phyloP scores from a whole-genome alignment of 2,329 filamentous ascomycete genomes.

The Drechslera avenae region DNA sequence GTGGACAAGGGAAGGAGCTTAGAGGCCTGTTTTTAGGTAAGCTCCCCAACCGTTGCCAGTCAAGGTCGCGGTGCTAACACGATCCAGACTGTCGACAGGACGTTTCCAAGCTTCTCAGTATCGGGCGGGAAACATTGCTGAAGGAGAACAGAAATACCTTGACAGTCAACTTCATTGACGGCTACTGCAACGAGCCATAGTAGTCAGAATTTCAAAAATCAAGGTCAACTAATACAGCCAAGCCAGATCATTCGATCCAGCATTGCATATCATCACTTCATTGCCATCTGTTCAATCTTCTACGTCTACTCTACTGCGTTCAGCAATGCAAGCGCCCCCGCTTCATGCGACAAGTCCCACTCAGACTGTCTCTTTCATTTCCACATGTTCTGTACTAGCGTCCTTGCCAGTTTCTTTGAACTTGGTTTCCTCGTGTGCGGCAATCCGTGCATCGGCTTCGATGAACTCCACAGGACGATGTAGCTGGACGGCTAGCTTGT shows the following conservation, averaged over 20 bases:
- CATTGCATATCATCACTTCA: too few species aligned
- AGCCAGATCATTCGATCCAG: too few species aligned
- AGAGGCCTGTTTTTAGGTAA: constrained; percentile 36
- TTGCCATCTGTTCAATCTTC: too few species aligned
- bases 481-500: constrained; percentile 55
- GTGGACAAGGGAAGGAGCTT: constrained; percentile 36
- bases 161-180: constrained; percentile 40
- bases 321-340: rapidly evolving
- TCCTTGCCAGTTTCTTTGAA: constrained; percentile 15
- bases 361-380: constrained; percentile 35
- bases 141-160: constrained; percentile 37
- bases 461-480: constrained; percentile 57
- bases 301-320: background rate
- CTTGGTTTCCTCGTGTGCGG: constrained; percentile 16
- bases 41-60: background rate
- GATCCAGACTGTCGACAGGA: constrained; percentile 38
- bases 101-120: constrained; percentile 26
- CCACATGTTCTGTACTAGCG: constrained; percentile 25
- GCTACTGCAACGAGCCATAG: constrained; percentile 39
- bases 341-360: background rate
- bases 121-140: constrained; percentile 31
- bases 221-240: too few species aligned
- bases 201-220: too few species aligned
- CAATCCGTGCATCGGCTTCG: constrained; percentile 52
- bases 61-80: background rate